Base-by-base conservation (phyloP, 179 eudicot species). In the Patellifolia procumbens region DNA sequence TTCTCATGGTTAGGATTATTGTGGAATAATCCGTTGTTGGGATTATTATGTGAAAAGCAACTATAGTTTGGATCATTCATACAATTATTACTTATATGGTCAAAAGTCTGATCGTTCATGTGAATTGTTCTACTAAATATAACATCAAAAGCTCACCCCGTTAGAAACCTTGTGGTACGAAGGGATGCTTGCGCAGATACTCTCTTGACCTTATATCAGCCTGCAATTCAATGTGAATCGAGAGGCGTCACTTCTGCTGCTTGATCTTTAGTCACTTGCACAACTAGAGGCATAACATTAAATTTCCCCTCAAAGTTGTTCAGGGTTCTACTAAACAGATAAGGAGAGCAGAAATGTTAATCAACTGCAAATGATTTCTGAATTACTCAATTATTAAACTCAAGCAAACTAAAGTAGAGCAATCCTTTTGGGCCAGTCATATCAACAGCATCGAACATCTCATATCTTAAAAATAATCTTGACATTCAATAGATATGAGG, bases 191-290 rank as follows among this genome's bases (percentile, higher is more conserved):
- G 48, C 82, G 85, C 29, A 86, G 82, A 81, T 79, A 88, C 37
- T 84, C 92, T 82, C 93, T 85, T 64, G 97, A 92, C 82, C 96
- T 83, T 68, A 89, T 81, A 80, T 92, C 97, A 76, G 97, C 97
- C 97, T 92, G 84, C 63, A 79, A 61, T 31, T 52, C 4, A 64
- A 28, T 29, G 49, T n/a, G n/a, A n/a, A n/a, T n/a, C n/a, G n/a
- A 74, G 60, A 70, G 35, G 42, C 70, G 37, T 29, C 65, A 72
- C 32, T 42, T 46, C 24, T n/a, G 34, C 48, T 29, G n/a, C 64
- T 13, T 34, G 45, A 49, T 26, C 52, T 56, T 70, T 22, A n/a
- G 59, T 49, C 34, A 53, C 46, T 43, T 37, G 16, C 35, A 24
- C 19, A 66, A 32, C 29, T 51, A 61, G 13, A 19, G 39, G 1